These are phyloP conservation scores for Paraphoma chrysanthemicola DNA, from an alignment of 2,329 filamentous ascomycete genomes.

Conservation along the genomic window DNA sequence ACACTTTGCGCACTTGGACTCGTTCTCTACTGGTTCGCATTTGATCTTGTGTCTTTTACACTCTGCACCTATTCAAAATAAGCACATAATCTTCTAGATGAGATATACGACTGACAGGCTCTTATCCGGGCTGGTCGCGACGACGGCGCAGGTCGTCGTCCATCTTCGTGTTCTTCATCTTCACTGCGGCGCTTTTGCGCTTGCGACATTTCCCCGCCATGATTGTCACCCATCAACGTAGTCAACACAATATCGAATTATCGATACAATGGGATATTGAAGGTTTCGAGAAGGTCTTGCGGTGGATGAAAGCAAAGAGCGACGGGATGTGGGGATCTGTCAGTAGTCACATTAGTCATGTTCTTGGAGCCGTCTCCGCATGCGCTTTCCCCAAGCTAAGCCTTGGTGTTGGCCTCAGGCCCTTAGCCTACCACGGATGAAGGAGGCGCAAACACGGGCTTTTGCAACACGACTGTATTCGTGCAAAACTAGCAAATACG, in stretches of 20 bases:
- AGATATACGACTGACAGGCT: slow-evolving; percentile 29
- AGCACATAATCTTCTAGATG: neutral
- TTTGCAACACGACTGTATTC: neutral
- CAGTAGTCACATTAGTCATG: neutral
- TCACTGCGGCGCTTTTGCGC: slow-evolving; percentile 37
- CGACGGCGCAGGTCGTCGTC: slow-evolving; percentile 30
- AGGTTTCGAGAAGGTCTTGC: neutral
- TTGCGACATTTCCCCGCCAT: slow-evolving; percentile 70
- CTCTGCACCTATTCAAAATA: slow-evolving; percentile 33
- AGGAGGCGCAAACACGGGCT: no score
- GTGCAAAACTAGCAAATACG: neutral
- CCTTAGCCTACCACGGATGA: neutral
- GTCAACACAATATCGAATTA: neutral
- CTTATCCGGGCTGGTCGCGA: slow-evolving; percentile 30
- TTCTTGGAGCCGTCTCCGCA: neutral
- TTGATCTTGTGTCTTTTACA: slow-evolving; percentile 47
- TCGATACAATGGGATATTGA: neutral
- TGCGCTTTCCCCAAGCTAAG: neutral
- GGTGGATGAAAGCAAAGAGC: no score
- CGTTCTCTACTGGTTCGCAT: slow-evolving; percentile 40
- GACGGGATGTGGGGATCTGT: neutral
- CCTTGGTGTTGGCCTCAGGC: slow-evolving; percentile 2
- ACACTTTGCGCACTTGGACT: slow-evolving; percentile 43
- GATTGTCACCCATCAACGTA: slow-evolving; percentile 46
- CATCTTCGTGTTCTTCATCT: slow-evolving; percentile 36